Base-by-base conservation (phyloP, 805 yeast genomes). In the Candida odintsovae region DNA sequence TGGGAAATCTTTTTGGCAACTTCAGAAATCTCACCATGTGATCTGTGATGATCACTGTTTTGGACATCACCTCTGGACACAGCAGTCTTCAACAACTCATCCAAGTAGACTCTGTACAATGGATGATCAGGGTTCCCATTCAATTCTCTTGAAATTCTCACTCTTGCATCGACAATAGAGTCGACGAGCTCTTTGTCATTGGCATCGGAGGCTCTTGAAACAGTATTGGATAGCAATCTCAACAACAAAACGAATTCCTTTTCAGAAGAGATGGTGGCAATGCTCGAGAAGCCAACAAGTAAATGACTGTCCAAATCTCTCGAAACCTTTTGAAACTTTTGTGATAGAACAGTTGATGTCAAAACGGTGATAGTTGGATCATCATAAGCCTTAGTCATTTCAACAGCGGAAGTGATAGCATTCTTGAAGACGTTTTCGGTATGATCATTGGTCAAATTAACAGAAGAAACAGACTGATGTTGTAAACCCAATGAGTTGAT, bases 11-110 rank as follows among this genome's bases (percentile, higher is more conserved):
- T 86, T 48, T 70, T 74, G n/a, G 82, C 96, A 63, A 78, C 82
- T 42, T 75, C 78, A 26, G 82, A 72, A 36, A 86, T 83, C 51
- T 83, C 90, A 46, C 72, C 73, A 55, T 83, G 90, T 2, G 95
- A 76, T 58, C 95, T 77, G 58, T 87, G 95, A 54, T 84, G 90
- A 48, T 84, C 94, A 40, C 78, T 76, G 35, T 69, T 77, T 54
- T 78, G 85, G 20, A 81, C 85, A 54, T 90, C 96, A 41, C 97
- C 98, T 55, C 82, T 80, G 29, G 83, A 71, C 37, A 88, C 76
- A 44, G 89, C 83, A 1, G 77, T 73, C 22, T 76, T 76, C 49
- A 94, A 70, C 19, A 90, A 64, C 50, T 86, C 90, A 33, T 71
- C 71, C 50, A 94, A 66, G 55, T 83, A 87, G 6, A 76, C 66